Conservation (phyloP, 305 asterid species). For the Solanum hybrid region DNA sequence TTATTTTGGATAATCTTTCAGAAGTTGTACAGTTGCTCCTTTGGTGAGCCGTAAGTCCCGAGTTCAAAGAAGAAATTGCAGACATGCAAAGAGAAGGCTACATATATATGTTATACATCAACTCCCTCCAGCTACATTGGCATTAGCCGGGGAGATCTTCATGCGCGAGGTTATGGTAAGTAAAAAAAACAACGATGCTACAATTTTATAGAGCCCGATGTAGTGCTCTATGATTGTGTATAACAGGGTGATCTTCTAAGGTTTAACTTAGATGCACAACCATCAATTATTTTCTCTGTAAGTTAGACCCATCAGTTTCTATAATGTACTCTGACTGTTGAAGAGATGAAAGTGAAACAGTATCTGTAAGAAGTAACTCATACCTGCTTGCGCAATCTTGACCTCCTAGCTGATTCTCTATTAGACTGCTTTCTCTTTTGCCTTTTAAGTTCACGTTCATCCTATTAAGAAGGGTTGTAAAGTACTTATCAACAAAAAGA, state of each 20-base stretch:
- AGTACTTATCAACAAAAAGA: not conserved
- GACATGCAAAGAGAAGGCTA: not conserved
- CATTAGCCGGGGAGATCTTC: not conserved
- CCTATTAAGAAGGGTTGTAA: slow-evolving; percentile 27
- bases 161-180: not conserved
- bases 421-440: slow-evolving; percentile 96
- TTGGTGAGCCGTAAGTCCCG: not conserved
- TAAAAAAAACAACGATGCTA: not conserved
- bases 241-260: not conserved
- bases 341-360: not conserved
- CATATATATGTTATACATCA: not conserved
- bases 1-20: not conserved
- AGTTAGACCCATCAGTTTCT: not conserved
- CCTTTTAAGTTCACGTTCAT: slow-evolving; percentile 82
- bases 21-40: not conserved
- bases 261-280: not conserved
- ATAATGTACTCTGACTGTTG: not conserved
- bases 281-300: not conserved
- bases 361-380: not conserved
- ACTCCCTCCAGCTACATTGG: not conserved
- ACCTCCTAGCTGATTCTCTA: slow-evolving; percentile 95
- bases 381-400: slow-evolving; percentile 96
- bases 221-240: not conserved
- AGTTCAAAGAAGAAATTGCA: not conserved
- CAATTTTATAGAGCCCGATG: not conserved